A percentile compares a stretch with the other conserved stretches of the same genome.
phyloP scores from a whole-genome alignment of 78 protist genomes.

The Monosiga brevicollis region DNA sequence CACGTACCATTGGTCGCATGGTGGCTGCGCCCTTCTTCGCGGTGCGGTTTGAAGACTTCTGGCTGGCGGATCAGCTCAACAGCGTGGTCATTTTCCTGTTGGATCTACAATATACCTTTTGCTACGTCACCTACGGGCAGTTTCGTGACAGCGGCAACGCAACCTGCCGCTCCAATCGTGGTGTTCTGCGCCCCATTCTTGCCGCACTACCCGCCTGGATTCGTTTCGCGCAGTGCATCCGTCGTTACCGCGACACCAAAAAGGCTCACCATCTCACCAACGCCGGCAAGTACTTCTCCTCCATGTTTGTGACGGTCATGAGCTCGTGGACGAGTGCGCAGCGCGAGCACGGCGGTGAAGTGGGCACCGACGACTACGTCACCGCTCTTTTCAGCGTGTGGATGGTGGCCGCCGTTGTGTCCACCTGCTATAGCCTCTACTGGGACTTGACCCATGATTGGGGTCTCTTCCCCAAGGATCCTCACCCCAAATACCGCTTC shows the following conservation, averaged over 20 bases:
- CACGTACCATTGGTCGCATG: conserved; percentile 2
- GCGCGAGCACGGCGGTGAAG: neutral
- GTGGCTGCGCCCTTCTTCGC: neutral
- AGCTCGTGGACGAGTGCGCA: neutral
- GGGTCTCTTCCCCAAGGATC: conserved; percentile 1
- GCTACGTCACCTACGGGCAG: conserved; percentile 9
- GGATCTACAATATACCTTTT: conserved; percentile 7
- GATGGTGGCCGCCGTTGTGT: neutral
- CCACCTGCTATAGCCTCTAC: neutral
- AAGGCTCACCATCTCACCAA: conserved; percentile 6
- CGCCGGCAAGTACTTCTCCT: conserved; percentile 16
- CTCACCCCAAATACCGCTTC: neutral
- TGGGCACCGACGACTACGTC: neutral
- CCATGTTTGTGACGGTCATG: neutral
- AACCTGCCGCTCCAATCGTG: neutral
- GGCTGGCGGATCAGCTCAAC: conserved; percentile 24
- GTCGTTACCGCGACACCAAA: conserved; percentile 50
- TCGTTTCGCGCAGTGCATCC: conserved; percentile 59
- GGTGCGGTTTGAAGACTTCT: conserved; percentile 24
- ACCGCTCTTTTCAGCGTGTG: neutral
- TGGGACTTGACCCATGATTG: conserved; percentile 21
- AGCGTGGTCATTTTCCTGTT: neutral
- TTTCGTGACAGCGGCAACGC: neutral
- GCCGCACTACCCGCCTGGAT: conserved; percentile 42
- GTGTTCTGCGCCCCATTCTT: neutral